These are phyloP conservation scores for Cocos nucifera DNA, from an alignment of 176 grass and related monocot genomes.

Conservation along the genomic window DNA sequence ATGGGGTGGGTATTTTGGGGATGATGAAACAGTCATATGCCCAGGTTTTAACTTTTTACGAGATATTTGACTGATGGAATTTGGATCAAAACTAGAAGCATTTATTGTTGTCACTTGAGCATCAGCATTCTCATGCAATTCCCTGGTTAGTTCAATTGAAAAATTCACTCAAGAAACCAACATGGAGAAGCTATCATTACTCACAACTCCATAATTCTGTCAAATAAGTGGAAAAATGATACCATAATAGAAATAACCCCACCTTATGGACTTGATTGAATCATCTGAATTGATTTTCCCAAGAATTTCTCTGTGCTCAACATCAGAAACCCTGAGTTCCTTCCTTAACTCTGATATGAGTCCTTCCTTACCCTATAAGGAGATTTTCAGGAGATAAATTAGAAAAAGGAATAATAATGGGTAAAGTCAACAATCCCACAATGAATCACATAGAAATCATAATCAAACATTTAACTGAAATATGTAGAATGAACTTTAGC, in stretches of 20 bases:
- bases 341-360: slow-evolving; percentile 52
- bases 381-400: slow-evolving; percentile 14
- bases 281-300: slow-evolving; percentile 41
- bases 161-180: slow-evolving; percentile 3
- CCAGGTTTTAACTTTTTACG: slow-evolving; percentile 33
- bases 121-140: not conserved
- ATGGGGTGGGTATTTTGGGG: slow-evolving; percentile 1
- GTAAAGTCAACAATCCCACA: no score
- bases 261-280: slow-evolving; percentile 54
- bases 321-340: slow-evolving; percentile 53
- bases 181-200: not conserved
- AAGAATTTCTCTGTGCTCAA: slow-evolving; percentile 60
- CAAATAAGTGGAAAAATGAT: no score
- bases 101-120: not conserved
- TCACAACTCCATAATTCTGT: no score
- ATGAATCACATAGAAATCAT: no score
- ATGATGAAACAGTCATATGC: slow-evolving; percentile 6
- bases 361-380: slow-evolving; percentile 38
- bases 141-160: slow-evolving; percentile 1
- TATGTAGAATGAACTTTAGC: no score
- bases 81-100: slow-evolving; percentile 13
- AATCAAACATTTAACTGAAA: no score
- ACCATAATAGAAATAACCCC: not conserved
- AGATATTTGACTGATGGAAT: slow-evolving; percentile 11
- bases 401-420: slow-evolving; percentile 5